These are phyloP conservation scores for Arabidopsis hybrid DNA, from an alignment of 441 rosid species.

Conservation along the genomic window DNA sequence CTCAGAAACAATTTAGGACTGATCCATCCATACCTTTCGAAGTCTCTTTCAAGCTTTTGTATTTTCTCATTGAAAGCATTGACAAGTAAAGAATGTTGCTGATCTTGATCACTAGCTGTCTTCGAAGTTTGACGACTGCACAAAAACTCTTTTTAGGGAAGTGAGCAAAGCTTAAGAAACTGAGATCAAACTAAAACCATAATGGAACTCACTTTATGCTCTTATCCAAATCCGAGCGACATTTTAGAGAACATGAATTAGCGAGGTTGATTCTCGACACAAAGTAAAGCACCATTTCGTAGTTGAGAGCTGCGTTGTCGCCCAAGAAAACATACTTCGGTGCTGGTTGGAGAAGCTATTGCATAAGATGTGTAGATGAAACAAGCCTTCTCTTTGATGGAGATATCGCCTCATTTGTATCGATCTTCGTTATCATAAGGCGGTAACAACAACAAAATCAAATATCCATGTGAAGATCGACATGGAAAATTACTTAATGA, in stretches of 20 bases:
- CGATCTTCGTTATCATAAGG: conserved; percentile 38
- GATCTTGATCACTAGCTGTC: conserved; percentile 34
- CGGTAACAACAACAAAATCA: not conserved
- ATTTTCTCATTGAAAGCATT: conserved; percentile 46
- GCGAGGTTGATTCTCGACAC: conserved; percentile 61
- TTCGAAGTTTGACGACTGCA: conserved; percentile 42
- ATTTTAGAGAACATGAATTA: conserved; percentile 59
- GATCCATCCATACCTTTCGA: too few species aligned
- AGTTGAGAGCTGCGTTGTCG: conserved; percentile 48
- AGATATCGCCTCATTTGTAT: conserved; percentile 44
- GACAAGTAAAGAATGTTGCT: conserved; percentile 36
- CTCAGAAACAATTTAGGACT: not conserved
- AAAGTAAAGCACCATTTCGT: conserved; percentile 59
- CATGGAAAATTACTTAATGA: not conserved
- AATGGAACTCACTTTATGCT: conserved; percentile 51
- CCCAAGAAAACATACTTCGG: conserved; percentile 53
- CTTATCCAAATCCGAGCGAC: conserved; percentile 15
- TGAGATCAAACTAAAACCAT: too few species aligned
- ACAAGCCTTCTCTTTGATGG: conserved; percentile 71
- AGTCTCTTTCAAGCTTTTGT: conserved; percentile 48
- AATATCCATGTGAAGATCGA: not conserved
- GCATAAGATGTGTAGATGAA: conserved; percentile 76
- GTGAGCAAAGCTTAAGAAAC: not conserved
- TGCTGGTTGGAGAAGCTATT: conserved; percentile 65
- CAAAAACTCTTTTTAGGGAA: conserved; percentile 23